Evolutionary conservation across 73 alveolate species (phyloP), one percentile per base, ranked within the genome.

Genomic region (Durusdinium trenchii): DNA sequence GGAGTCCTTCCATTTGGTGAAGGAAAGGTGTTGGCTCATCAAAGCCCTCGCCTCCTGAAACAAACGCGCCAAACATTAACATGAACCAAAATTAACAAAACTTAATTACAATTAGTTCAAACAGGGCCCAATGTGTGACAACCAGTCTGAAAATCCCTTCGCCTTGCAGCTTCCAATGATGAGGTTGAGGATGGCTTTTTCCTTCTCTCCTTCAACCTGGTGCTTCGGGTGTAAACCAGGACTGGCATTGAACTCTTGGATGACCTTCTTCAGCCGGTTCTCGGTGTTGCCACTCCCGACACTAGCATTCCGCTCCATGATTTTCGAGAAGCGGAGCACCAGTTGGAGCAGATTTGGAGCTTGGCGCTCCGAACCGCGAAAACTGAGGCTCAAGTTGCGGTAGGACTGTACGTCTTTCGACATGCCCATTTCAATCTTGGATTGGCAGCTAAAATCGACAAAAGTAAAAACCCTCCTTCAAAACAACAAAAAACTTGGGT

Each of bases 1-100:
- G 42, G 62, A 78, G 60, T 78, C 87, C 61, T 78, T 78, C 87
- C 87, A 78, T 26, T 78, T 78, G 62, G 40, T 10, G 87, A 43
- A 46, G 87, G 87, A 16, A 7, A 78, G 62, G 38, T 78, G 87
- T 18, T 78, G 62, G 60, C 62, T 42, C 62, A 78, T 78, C 54
- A 78, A 14, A 23, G 35, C 42, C 14, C 87, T 42, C 36, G 87
- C 61, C 43, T 78, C 87, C 87, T 78, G 28, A 6, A 7, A 7
- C 85, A 40, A 36, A 23, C 38, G n/a, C n/a, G n/a, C n/a, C n/a
- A n/a, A n/a, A n/a, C n/a, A n/a, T n/a, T n/a, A n/a, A n/a, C n/a
- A n/a, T n/a, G n/a, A n/a, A n/a, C n/a, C n/a, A n/a, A n/a, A n/a
- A n/a, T n/a, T n/a, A n/a, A n/a, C n/a, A n/a, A n/a, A n/a, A n/a